Conservation (phyloP, 805 yeast species). For the Cyberlindnera americana region DNA sequence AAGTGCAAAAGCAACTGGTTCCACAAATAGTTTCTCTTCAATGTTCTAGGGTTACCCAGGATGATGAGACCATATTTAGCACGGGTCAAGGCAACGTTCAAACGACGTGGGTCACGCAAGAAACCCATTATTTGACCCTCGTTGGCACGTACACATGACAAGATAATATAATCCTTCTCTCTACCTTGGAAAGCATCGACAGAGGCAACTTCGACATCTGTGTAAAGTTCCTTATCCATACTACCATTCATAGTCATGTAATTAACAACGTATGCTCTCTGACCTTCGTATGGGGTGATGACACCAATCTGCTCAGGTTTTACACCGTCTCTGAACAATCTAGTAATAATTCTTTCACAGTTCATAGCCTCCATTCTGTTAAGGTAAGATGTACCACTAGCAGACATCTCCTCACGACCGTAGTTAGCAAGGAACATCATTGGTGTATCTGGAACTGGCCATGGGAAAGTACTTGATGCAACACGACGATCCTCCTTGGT, state of each 20-base stretch:
- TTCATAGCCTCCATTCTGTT: slow-evolving; percentile 89
- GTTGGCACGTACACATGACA: slow-evolving; percentile 82
- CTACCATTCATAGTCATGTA: slow-evolving; percentile 74
- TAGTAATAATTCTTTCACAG: slow-evolving; percentile 73
- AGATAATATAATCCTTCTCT: slow-evolving; percentile 75
- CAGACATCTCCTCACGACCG: slow-evolving; percentile 85
- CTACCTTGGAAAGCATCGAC: slow-evolving; percentile 95
- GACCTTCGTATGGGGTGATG: slow-evolving; percentile 94
- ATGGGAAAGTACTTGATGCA: slow-evolving; percentile 64
- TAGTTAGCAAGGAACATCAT: slow-evolving; percentile 94
- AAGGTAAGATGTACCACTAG: slow-evolving; percentile 74
- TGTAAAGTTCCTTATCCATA: slow-evolving; percentile 59
- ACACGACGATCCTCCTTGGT: slow-evolving; percentile 67
- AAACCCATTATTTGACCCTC: slow-evolving; percentile 74
- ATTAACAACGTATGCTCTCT: slow-evolving; percentile 74
- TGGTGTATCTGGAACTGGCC: slow-evolving; percentile 84
- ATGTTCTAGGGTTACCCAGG: slow-evolving; percentile 79
- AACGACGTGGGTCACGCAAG: slow-evolving; percentile 77
- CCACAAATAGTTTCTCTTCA: slow-evolving; percentile 74
- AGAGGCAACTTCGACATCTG: slow-evolving; percentile 83
- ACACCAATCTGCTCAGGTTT: slow-evolving; percentile 83
- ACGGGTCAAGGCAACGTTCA: slow-evolving; percentile 87
- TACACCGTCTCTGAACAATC: slow-evolving; percentile 73
- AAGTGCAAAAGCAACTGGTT: slow-evolving; percentile 70
- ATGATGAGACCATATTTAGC: slow-evolving; percentile 79